Evolutionary conservation across 2,329 filamentous ascomycete species (phyloP).

Genomic region (Celoporthe dispersa): DNA sequence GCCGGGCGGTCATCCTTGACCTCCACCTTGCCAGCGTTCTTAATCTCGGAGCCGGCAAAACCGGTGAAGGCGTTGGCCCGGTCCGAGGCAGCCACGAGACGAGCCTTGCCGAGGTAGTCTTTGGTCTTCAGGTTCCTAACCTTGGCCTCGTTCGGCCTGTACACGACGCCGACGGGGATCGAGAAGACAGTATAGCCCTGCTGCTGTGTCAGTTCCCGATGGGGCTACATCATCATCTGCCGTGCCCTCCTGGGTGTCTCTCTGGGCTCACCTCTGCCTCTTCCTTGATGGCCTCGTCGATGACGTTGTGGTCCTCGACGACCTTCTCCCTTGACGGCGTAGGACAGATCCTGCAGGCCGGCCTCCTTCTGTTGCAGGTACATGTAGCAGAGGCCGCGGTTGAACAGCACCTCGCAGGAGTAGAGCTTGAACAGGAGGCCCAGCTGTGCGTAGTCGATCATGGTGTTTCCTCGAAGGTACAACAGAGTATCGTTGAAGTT

Average conservation of each 20-base stretch:
- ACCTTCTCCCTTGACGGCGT: constrained; percentile 95
- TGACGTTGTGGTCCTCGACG: constrained; percentile 94
- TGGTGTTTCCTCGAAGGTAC: constrained; percentile 92
- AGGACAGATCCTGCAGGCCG: constrained; percentile 88
- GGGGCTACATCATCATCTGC: neutral
- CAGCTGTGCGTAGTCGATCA: constrained; percentile 97
- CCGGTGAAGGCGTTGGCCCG: constrained; percentile 80
- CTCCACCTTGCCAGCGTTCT: constrained; percentile 63
- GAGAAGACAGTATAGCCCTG: constrained; percentile 98
- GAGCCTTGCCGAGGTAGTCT: constrained; percentile 96
- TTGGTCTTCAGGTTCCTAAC: constrained; percentile 98
- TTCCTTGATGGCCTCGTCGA: constrained; percentile 94
- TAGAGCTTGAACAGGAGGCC: constrained; percentile 95
- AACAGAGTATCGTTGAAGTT: constrained; percentile 98
- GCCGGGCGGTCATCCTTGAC: constrained; percentile 78
- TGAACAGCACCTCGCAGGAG: constrained; percentile 97
- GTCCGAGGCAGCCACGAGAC: constrained; percentile 86
- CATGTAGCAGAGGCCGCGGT: constrained; percentile 95
- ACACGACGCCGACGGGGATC: constrained; percentile 93
- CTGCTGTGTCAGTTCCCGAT: constrained; percentile 35
- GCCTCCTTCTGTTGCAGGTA: constrained; percentile 91
- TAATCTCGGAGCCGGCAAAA: constrained; percentile 78
- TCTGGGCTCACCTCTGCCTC: constrained; percentile 75
- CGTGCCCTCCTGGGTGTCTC: neutral
- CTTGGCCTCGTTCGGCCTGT: constrained; percentile 95